A percentile compares a stretch with the other conserved stretches of the same genome.
These are phyloP conservation scores for Mortierella hygrophila DNA, from an alignment of 192 early-diverging fungal genomes.

Conservation along the genomic window DNA sequence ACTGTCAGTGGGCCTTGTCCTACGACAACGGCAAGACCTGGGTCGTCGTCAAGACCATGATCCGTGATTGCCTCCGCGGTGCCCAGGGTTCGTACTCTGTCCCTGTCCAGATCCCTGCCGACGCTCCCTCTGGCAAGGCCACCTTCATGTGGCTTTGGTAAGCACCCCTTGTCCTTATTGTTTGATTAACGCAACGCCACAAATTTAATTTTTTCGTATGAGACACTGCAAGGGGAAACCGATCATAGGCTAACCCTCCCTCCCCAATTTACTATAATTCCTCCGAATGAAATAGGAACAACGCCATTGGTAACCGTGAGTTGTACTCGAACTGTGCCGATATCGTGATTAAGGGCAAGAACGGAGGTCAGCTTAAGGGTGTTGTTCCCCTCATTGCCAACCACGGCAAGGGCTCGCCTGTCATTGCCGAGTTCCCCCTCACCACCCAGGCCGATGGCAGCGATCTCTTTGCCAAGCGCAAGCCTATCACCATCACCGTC, in stretches of 20 bases:
- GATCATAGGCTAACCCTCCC: background rate
- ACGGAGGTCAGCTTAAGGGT: constrained; percentile 56
- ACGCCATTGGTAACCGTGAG: constrained; percentile 70
- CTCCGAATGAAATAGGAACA: constrained; percentile 52
- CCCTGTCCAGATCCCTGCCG: constrained; percentile 70
- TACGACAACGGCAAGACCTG: constrained; percentile 74
- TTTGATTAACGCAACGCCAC: background rate
- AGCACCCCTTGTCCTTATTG: background rate
- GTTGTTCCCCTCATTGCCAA: constrained; percentile 58
- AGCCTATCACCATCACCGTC: constrained; percentile 17
- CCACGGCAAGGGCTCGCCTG: constrained; percentile 45
- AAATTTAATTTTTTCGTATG: background rate
- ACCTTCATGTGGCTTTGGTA: constrained; percentile 74
- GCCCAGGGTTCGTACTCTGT: constrained; percentile 35
- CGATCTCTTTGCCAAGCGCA: constrained; percentile 23
- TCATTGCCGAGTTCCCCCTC: constrained; percentile 58
- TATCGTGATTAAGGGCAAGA: constrained; percentile 62
- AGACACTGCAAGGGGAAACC: background rate
- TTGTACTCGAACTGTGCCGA: constrained; percentile 80
- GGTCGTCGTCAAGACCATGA: constrained; percentile 71
- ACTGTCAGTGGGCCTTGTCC: constrained; percentile 78
- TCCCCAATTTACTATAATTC: background rate
- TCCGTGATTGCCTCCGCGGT: constrained; percentile 60
- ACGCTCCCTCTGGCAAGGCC: constrained; percentile 66
- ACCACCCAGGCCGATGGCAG: constrained; percentile 31